These are phyloP conservation scores for Suillus hirtellus DNA, from an alignment of 768 basidiomycete genomes.

Conservation along the genomic window DNA sequence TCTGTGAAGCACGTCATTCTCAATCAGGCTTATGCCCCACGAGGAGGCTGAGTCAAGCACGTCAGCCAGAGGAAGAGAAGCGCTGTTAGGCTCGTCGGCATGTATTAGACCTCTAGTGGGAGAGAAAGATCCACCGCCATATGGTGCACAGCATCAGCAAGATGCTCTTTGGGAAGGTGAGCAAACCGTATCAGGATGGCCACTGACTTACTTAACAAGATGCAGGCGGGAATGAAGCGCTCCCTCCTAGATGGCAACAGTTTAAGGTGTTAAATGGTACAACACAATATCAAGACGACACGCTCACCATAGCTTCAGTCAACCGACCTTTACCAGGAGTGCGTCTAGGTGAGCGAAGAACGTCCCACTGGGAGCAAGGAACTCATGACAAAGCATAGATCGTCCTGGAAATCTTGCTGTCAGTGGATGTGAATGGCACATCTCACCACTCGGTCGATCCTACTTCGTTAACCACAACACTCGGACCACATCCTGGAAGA, in stretches of 20 bases:
- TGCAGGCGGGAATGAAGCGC: background rate
- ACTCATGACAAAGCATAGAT: background rate
- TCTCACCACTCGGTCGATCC: background rate
- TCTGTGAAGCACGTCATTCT: background rate
- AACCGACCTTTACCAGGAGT: constrained; percentile 4
- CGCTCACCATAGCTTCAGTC: background rate
- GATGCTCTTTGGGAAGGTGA: background rate
- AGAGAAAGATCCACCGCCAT: background rate
- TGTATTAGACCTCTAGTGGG: background rate
- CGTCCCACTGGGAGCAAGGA: background rate
- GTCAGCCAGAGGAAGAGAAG: background rate
- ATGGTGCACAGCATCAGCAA: background rate
- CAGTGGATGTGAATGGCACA: background rate
- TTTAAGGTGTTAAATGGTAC: background rate
- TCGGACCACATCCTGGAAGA: background rate
- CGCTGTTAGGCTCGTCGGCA: background rate
- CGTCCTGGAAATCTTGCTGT: background rate
- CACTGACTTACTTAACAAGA: background rate
- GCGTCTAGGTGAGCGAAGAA: background rate
- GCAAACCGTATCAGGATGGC: background rate
- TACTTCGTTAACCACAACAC: background rate
- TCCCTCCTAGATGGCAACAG: background rate
- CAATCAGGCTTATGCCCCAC: background rate
- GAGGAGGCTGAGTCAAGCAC: background rate
- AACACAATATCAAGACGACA: background rate